Conservation (phyloP, 1,284 basidiomycete genomes). For the Cryptococcus depauperatus region DNA sequence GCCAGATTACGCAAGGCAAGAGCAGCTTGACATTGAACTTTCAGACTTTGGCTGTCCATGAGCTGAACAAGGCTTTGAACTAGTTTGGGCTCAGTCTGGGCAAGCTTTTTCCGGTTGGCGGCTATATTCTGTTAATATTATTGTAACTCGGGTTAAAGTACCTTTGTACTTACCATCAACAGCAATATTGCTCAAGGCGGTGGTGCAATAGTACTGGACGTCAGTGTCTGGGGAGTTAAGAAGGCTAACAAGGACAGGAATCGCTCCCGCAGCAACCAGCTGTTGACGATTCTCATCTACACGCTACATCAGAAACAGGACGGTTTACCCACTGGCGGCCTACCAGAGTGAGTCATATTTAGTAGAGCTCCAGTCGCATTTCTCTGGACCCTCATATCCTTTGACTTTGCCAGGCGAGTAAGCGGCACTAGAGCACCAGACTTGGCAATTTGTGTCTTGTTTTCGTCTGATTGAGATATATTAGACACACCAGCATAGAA, state of each 20-base stretch:
- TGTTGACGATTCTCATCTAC: constrained; percentile 97
- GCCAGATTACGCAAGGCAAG: constrained; percentile 93
- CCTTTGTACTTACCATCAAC: constrained; percentile 62
- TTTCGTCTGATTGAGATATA: constrained; percentile 60
- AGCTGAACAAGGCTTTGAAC: constrained; percentile 89
- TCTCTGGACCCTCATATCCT: constrained; percentile 98
- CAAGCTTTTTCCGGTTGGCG: constrained; percentile 88
- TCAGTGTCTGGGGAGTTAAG: constrained; percentile 97
- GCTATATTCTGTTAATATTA: constrained; percentile 45
- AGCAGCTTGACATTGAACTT: constrained; percentile 98
- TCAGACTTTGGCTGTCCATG: constrained; percentile 96
- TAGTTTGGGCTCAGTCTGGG: constrained; percentile 87
- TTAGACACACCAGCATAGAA: constrained; percentile 39
- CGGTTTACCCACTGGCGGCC: constrained; percentile 21
- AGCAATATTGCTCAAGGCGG: constrained; percentile 95
- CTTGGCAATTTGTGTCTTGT: constrained; percentile 99
- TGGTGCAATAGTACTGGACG: constrained; percentile 99
- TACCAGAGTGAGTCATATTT: constrained; percentile 98
- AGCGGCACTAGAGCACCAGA: constrained; percentile 95
- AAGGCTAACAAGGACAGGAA: constrained; percentile 91
- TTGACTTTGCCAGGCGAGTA: constrained; percentile 90
- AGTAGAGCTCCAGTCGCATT: constrained; percentile 96
- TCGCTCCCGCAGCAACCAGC: constrained; percentile 95
- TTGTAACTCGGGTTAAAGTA: not conserved
- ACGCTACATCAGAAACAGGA: not conserved